Percentiles rank a stretch among this genome's conserved stretches.
Evolutionary conservation across 257 asterid species (phyloP).

Genomic region (Phtheirospermum japonicum): DNA sequence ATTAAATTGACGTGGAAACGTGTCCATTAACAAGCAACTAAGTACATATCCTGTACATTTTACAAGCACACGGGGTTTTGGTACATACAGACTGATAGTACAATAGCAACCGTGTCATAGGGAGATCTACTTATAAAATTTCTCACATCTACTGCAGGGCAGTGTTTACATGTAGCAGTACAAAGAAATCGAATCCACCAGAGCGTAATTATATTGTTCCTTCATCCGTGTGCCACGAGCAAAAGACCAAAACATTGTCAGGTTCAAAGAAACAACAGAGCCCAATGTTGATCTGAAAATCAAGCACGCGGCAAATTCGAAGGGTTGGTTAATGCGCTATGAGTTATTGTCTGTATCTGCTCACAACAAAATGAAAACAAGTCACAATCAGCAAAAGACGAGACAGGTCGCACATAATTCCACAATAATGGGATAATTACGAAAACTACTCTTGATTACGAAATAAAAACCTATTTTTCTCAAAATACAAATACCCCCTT

Average conservation of each 20-base stretch:
- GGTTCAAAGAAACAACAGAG: not conserved
- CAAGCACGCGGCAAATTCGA: not conserved
- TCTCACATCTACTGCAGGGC: constrained; percentile 4
- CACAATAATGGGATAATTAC: not conserved
- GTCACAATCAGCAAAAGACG: not conserved
- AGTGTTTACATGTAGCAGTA: constrained; percentile 3
- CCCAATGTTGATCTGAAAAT: constrained; percentile 8
- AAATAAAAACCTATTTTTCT: not conserved
- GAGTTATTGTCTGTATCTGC: not conserved
- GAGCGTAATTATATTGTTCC: not conserved
- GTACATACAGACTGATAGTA: not conserved
- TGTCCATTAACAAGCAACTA: not conserved
- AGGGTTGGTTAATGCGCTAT: not conserved
- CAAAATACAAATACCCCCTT: not conserved
- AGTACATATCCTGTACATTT: not conserved
- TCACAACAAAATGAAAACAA: not conserved
- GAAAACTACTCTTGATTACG: not conserved
- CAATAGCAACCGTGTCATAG: not conserved
- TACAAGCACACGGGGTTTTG: not conserved
- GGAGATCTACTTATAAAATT: not conserved
- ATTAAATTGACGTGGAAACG: too few species aligned
- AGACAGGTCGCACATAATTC: not conserved
- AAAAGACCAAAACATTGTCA: not conserved
- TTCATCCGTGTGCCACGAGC: not conserved
- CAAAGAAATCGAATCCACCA: not conserved